Percentiles rank a stretch among this genome's conserved stretches.
Evolutionary conservation across 1,139 yeast genomes (phyloP).

Genomic region (Arxiozyma slooffiae): DNA sequence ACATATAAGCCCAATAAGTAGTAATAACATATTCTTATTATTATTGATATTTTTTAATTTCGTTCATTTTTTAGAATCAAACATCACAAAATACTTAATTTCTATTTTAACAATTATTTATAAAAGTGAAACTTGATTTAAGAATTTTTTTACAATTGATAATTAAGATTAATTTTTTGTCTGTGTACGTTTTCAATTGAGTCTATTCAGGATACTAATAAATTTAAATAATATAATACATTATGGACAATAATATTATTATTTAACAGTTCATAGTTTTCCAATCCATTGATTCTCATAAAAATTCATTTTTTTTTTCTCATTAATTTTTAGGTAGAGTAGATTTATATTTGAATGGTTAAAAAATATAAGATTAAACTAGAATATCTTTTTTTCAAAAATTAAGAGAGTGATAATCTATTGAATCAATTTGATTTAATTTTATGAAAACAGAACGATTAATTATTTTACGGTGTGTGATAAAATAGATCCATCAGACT

Average conservation of each 20-base stretch:
- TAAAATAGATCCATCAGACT: conserved; percentile 40
- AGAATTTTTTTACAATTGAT: conserved; percentile 32
- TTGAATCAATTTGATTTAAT: conserved; percentile 37
- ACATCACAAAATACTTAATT: conserved; percentile 44
- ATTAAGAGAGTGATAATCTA: conserved; percentile 50
- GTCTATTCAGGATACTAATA: conserved; percentile 66
- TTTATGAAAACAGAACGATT: conserved; percentile 45
- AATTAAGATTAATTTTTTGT: conserved; percentile 15
- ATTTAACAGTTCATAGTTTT: conserved; percentile 47
- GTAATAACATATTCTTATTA: conserved; percentile 28
- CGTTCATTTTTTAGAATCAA: no score
- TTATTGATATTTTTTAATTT: conserved; percentile 40
- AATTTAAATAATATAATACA: conserved; percentile 70
- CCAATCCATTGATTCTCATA: conserved; percentile 62
- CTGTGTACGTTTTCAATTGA: conserved; percentile 49
- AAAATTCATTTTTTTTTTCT: conserved; percentile 29
- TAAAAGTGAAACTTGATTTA: conserved; percentile 27
- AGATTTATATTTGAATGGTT: conserved; percentile 5
- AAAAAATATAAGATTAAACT: conserved; percentile 44
- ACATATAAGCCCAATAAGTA: conserved; percentile 53
- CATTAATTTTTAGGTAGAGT: conserved; percentile 25
- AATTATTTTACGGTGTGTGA: conserved; percentile 37
- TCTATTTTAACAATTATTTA: conserved; percentile 42
- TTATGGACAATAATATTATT: conserved; percentile 56
- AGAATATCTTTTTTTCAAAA: conserved; percentile 68